Evolutionary conservation across 192 early-diverging fungal genomes (phyloP).

Genomic region (Hyaloraphidium curvatum): DNA sequence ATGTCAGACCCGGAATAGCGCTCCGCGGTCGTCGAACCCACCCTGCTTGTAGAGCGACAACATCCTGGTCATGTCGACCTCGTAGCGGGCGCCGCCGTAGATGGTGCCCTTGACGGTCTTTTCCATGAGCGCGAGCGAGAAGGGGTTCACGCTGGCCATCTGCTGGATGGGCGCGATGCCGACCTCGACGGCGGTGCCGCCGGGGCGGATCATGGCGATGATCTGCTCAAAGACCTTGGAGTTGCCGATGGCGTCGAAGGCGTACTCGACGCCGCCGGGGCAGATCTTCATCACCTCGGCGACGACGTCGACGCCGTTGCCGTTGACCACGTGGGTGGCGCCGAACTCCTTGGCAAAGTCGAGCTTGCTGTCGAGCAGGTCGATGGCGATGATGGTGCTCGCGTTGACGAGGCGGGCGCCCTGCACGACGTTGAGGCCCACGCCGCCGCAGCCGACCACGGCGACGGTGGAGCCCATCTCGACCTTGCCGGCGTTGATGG

Average conservation of each 20-base stretch:
- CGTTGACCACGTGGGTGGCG: conserved; percentile 2
- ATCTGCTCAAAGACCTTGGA: not conserved
- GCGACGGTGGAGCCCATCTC: conserved; percentile 34
- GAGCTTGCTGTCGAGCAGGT: not conserved
- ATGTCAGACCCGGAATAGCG: too few relatives aligned
- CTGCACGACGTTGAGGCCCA: not conserved
- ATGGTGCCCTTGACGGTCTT: too few relatives aligned
- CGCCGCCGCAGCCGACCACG: not conserved
- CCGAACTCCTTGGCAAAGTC: conserved; percentile 3
- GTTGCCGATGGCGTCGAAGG: not conserved
- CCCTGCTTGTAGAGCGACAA: not conserved
- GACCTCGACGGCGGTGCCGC: not conserved
- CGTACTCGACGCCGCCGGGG: conserved; percentile 3
- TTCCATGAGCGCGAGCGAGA: not conserved
- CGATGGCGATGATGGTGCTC: not conserved
- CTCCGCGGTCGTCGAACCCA: too few relatives aligned
- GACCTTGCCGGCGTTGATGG: conserved; percentile 81
- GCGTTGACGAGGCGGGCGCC: not conserved
- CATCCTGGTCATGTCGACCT: not conserved
- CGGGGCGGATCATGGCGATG: not conserved
- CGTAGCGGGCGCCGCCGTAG: not conserved
- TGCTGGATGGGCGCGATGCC: not conserved
- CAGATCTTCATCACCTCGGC: not conserved
- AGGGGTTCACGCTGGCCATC: not conserved
- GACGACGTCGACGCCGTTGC: not conserved